Evolutionary conservation across 345 rosid species (phyloP).

Genomic region (Hirschfeldia incana): DNA sequence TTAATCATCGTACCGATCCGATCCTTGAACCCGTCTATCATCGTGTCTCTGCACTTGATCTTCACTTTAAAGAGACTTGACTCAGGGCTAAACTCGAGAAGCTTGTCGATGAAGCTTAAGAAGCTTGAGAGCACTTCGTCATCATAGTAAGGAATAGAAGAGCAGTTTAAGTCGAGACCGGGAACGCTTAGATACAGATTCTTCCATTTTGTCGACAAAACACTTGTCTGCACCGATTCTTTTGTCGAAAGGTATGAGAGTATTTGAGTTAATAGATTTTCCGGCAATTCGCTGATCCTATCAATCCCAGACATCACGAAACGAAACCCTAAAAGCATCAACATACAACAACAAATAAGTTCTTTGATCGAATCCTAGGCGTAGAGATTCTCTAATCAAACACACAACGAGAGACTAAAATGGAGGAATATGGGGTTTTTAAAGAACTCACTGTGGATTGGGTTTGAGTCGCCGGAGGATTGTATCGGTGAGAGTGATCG

Average conservation of each 20-base stretch:
- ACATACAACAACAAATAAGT: not conserved
- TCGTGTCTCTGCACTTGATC: not conserved
- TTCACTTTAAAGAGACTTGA: not conserved
- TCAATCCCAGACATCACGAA: not conserved
- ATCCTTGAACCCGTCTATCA: not conserved
- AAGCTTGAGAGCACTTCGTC: not conserved
- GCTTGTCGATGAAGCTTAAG: not conserved
- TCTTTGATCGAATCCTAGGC: not conserved
- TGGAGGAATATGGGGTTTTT: not conserved
- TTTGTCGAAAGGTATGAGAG: constrained; percentile 19
- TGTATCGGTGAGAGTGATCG: not conserved
- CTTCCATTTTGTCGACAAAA: constrained; percentile 14
- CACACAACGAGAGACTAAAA: not conserved
- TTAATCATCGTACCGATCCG: not conserved
- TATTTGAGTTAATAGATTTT: constrained; percentile 17
- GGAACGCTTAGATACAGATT: constrained; percentile 18
- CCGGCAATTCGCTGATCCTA: constrained; percentile 23
- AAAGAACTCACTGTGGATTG: not conserved
- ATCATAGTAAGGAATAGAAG: not conserved
- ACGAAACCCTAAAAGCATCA: not conserved
- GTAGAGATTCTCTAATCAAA: not conserved
- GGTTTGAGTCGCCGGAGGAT: not conserved
- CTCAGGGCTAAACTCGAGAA: not conserved
- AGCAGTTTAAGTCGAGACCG: not conserved
- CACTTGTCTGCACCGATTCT: constrained; percentile 18